Percentiles rank a stretch among this genome's conserved stretches.
Conservation (phyloP, 192 early-diverging fungal species). For the Coemansia sp. region DNA sequence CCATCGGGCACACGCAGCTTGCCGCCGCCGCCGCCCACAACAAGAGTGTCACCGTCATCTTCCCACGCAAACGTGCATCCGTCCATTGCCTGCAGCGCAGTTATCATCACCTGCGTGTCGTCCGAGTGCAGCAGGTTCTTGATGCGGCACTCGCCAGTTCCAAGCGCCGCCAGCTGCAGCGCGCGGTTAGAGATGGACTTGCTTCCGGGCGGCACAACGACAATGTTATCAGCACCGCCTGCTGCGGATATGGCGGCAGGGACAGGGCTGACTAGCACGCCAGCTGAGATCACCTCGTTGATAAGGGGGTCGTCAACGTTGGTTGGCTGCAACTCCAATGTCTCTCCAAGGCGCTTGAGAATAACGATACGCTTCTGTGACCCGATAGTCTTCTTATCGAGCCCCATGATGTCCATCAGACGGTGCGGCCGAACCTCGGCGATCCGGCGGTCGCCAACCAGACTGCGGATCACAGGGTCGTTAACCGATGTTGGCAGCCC, state of each 20-base stretch:
- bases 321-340: conserved; percentile 78
- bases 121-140: conserved; percentile 92
- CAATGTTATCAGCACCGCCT: conserved; percentile 8
- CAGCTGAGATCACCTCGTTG: conserved; percentile 75
- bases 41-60: conserved; percentile 85
- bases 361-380: conserved; percentile 89
- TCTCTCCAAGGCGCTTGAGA: conserved; percentile 79
- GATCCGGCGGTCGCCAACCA: conserved; percentile 64
- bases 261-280: conserved; percentile 67
- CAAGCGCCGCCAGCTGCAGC: conserved; percentile 87
- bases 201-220: conserved; percentile 79
- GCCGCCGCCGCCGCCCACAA: conserved; percentile 80
- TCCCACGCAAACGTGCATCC: conserved; percentile 89
- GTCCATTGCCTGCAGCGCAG: conserved; percentile 83
- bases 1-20: conserved; percentile 67
- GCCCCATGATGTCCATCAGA: conserved; percentile 86
- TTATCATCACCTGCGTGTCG: conserved; percentile 97
- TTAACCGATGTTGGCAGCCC: conserved; percentile 83
- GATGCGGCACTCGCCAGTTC: conserved; percentile 75
- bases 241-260: conserved; percentile 16
- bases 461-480: conserved; percentile 70
- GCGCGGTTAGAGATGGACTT: conserved; percentile 99
- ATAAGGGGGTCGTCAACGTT: conserved; percentile 84
- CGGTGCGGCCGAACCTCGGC: conserved; percentile 69
- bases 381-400: conserved; percentile 97